Evolutionary conservation across 2,329 filamentous ascomycete genomes (phyloP).

Genomic region (Colletotrichum filicis): DNA sequence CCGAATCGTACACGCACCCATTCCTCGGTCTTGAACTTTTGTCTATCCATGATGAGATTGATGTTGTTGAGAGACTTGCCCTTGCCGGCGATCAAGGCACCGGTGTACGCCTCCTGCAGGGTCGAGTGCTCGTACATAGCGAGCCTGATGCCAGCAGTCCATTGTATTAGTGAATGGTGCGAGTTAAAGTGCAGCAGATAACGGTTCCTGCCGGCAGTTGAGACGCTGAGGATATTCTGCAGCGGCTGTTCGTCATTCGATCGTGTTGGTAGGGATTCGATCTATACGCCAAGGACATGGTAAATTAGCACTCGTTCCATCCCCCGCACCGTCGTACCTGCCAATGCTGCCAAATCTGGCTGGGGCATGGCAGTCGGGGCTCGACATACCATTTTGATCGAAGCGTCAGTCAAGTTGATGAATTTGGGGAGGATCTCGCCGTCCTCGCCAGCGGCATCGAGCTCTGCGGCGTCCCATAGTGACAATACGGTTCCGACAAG

Average conservation of each 20-base stretch:
- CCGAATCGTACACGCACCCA: slow-evolving; percentile 97
- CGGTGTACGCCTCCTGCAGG: slow-evolving; percentile 95
- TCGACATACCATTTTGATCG: slow-evolving; percentile 89
- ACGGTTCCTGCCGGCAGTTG: slow-evolving; percentile 93
- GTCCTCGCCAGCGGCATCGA: slow-evolving; percentile 87
- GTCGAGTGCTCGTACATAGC: slow-evolving; percentile 95
- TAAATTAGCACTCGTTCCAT: slow-evolving; percentile 29
- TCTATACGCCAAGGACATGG: slow-evolving; percentile 59
- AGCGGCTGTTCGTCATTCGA: slow-evolving; percentile 81
- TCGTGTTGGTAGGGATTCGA: slow-evolving; percentile 88
- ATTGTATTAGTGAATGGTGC: slow-evolving; percentile 90
- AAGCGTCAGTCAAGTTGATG: slow-evolving; percentile 96
- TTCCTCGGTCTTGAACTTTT: slow-evolving; percentile 82
- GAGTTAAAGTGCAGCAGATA: slow-evolving; percentile 98
- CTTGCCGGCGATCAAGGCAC: slow-evolving; percentile 94
- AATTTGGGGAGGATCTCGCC: slow-evolving; percentile 90
- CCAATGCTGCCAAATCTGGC: not conserved
- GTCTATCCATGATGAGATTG: slow-evolving; percentile 85
- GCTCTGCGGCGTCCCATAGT: slow-evolving; percentile 92
- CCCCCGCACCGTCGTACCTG: slow-evolving; percentile 6
- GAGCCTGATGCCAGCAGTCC: slow-evolving; percentile 93
- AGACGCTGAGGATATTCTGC: slow-evolving; percentile 95
- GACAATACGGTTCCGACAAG: slow-evolving; percentile 95
- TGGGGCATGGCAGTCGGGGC: not conserved
- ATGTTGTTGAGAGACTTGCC: slow-evolving; percentile 92